Base-by-base conservation (phyloP, 805 yeast genomes). In the Wickerhamomyces hampshirensis region DNA sequence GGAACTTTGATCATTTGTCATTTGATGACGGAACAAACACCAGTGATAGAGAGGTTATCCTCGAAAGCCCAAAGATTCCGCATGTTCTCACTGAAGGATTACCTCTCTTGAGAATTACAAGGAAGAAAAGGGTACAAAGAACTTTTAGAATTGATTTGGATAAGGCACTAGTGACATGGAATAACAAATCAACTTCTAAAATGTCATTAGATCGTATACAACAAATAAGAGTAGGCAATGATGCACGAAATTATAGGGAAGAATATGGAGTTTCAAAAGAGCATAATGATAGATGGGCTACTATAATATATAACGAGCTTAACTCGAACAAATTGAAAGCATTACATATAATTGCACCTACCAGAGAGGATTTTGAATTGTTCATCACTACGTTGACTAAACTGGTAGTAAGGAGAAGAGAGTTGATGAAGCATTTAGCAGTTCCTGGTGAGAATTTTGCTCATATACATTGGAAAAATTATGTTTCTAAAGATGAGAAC, bases 161-260 rank as follows among this genome's bases (percentile, higher is more conserved):
- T 2, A 51, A 63, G 10, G 82, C 84, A 21, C 53, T 63, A 5
- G 62, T 84, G 12, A 56, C 65, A 4, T 81, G 89, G 84, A 77
- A 74, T 44, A 70, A 71, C 48, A 44, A 67, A 12, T 8, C 7
- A 11, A 55, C 47, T 3, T 37, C 47, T 7, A 34, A 53, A 26
- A 50, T 78, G 41, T 58, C 59, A 14, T 66, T 84, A 7, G 94
- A 83, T 53, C 76, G 75, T 39, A 80, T 86, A 33, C 73, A 73
- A 39, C 75, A 73, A 37, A 68, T 83, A 2, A 59, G 82, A 34
- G 66, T 73, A 4, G 85, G 80, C 3, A 72, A 70, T 15, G 85
- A 83, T 49, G 96, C 96, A 1, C 71, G 73, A 24, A 85, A 86
- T 47, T 91, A 88, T 54, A 63, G 96, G 42, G 96, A 89, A 53